These are phyloP conservation scores for Metarhizium album DNA, from an alignment of 2,329 filamentous ascomycete genomes.

Conservation along the genomic window DNA sequence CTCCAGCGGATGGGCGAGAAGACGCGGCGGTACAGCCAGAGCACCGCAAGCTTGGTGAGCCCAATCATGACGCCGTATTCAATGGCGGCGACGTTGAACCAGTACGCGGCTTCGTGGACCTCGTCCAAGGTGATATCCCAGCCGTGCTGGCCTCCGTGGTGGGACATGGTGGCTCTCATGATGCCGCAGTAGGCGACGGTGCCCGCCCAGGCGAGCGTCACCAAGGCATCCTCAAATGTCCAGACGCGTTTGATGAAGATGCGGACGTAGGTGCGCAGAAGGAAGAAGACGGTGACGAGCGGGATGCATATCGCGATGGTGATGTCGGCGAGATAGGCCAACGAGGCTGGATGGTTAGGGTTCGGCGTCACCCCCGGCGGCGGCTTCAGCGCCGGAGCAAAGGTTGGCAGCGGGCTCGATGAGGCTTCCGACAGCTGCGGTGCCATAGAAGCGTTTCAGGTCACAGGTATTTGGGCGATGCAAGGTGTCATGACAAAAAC, in stretches of 20 bases:
- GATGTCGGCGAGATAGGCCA: conserved; percentile 2
- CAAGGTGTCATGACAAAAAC: too few relatives aligned
- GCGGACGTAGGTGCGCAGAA: conserved; percentile 3
- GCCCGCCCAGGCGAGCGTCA: conserved; percentile 5
- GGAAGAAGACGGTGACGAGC: conserved; percentile 6
- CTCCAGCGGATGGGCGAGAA: conserved; percentile 4
- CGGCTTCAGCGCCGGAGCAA: conserved; percentile 3
- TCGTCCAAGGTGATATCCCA: conserved; percentile 5
- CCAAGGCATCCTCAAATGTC: conserved; percentile 5
- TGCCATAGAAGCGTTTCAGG: neutral
- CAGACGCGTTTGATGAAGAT: conserved; percentile 6
- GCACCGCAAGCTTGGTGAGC: conserved; percentile 5
- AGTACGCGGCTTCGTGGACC: conserved; percentile 4
- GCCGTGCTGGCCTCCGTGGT: conserved; percentile 4
- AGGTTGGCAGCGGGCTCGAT: neutral
- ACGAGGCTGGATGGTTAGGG: conserved; percentile 3
- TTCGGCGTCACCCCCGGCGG: conserved; percentile 4
- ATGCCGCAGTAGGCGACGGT: conserved; percentile 7
- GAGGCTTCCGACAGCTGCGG: neutral
- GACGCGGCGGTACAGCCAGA: conserved; percentile 6
- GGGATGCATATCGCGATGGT: conserved; percentile 6
- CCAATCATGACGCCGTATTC: conserved; percentile 7
- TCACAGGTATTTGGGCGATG: too few relatives aligned
- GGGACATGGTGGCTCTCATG: conserved; percentile 6
- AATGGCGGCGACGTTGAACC: conserved; percentile 6